Percentiles rank a stretch among this genome's conserved stretches.
These are phyloP conservation scores for Fraxinus paxiana DNA, from an alignment of 305 asterid genomes.

Conservation along the genomic window DNA sequence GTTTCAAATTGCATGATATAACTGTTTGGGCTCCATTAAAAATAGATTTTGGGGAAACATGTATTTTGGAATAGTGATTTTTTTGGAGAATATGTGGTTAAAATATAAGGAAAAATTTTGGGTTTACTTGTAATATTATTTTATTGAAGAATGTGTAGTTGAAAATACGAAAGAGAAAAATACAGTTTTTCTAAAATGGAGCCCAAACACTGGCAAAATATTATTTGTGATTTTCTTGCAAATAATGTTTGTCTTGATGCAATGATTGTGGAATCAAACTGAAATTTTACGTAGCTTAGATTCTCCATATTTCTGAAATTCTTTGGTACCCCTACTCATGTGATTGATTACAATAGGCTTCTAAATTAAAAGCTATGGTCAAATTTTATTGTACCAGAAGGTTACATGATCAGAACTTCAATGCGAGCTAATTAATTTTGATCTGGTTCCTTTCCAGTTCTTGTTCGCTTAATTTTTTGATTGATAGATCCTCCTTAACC, in stretches of 20 bases:
- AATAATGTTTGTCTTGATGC: conserved; percentile 9
- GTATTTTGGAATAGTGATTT: background rate
- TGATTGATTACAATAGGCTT: background rate
- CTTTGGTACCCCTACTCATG: background rate
- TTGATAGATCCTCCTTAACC: background rate
- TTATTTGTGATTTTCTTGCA: background rate
- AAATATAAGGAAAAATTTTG: background rate
- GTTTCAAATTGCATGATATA: background rate
- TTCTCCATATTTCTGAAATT: background rate
- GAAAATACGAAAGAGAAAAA: background rate
- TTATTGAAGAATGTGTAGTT: background rate
- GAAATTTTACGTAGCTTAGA: background rate
- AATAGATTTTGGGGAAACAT: background rate
- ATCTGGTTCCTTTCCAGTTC: background rate
- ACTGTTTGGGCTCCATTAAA: background rate
- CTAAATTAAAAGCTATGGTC: background rate
- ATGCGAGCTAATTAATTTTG: background rate
- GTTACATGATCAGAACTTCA: background rate
- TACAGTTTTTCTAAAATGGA: background rate
- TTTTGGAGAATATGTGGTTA: background rate
- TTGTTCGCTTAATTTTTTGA: background rate
- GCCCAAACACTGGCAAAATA: background rate
- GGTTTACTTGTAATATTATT: background rate
- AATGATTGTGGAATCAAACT: background rate
- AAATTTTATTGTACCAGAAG: conserved; percentile 4